Evolutionary conservation across 2,329 filamentous ascomycete species (phyloP).

Genomic region (Plectosphaerella cucumerina): DNA sequence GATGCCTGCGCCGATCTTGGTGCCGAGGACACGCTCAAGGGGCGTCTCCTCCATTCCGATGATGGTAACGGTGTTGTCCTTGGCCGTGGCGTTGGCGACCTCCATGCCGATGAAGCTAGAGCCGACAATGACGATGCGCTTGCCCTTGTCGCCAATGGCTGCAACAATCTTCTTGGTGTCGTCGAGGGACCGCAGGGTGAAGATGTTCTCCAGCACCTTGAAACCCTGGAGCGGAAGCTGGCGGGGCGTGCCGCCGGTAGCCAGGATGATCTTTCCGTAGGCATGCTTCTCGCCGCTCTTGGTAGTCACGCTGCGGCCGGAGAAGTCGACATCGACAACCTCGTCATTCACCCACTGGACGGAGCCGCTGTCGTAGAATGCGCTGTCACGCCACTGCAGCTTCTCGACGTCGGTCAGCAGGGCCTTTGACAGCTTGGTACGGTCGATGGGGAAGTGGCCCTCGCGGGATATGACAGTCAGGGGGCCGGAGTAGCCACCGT

Average conservation of each 20-base stretch:
- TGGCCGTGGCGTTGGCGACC: constrained; percentile 76
- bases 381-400: constrained; percentile 69
- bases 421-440: constrained; percentile 93
- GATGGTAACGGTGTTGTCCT: constrained; percentile 79
- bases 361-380: constrained; percentile 67
- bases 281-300: constrained; percentile 64
- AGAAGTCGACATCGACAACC: constrained; percentile 75
- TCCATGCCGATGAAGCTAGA: constrained; percentile 99
- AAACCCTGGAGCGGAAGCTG: constrained; percentile 78
- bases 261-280: constrained; percentile 87
- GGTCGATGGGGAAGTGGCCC: constrained; percentile 82
- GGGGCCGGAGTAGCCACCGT: constrained; percentile 72
- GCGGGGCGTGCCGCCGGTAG: constrained; percentile 77
- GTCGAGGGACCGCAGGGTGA: constrained; percentile 72
- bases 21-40: constrained; percentile 81
- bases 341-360: constrained; percentile 57
- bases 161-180: constrained; percentile 74
- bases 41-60: constrained; percentile 86
- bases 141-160: constrained; percentile 76
- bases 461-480: constrained; percentile 84
- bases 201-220: constrained; percentile 82
- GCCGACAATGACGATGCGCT: constrained; percentile 90
- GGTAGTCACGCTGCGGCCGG: constrained; percentile 68
- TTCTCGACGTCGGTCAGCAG: constrained; percentile 78
- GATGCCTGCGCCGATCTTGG: constrained; percentile 75